Evolutionary conservation across 768 basidiomycete genomes (phyloP).

Genomic region (Pleurotus djamor): DNA sequence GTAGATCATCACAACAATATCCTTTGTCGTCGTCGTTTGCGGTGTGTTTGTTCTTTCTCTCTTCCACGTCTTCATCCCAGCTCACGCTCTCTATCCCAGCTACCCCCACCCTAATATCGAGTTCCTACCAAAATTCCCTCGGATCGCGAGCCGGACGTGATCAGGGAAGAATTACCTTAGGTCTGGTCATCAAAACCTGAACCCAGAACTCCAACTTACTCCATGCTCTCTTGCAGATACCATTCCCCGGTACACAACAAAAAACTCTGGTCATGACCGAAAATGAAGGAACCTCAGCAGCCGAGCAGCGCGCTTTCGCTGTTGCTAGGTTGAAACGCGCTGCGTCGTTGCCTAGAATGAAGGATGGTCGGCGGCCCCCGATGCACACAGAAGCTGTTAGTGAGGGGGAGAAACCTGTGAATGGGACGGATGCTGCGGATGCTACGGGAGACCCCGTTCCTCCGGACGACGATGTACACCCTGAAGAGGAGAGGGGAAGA

Average conservation of each 20-base stretch:
- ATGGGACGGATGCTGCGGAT: constrained; percentile 33
- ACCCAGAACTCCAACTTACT: not conserved
- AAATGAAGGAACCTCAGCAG: constrained; percentile 44
- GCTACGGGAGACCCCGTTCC: constrained; percentile 24
- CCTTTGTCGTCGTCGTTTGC: constrained; percentile 7
- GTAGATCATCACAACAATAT: constrained; percentile 2
- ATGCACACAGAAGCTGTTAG: constrained; percentile 84
- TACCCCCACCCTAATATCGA: not conserved
- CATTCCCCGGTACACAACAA: constrained; percentile 2
- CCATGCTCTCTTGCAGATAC: constrained; percentile 4
- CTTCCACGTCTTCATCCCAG: not conserved
- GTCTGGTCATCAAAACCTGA: constrained; percentile 4
- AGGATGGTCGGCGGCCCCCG: constrained; percentile 84
- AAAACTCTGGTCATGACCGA: constrained; percentile 32
- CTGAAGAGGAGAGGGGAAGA: constrained; percentile 8
- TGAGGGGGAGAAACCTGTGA: constrained; percentile 65
- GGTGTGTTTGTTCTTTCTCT: not conserved
- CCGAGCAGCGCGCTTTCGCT: constrained; percentile 82
- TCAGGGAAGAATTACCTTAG: constrained; percentile 8
- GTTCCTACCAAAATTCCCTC: not conserved
- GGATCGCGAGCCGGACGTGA: constrained; percentile 9
- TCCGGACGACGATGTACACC: constrained; percentile 8
- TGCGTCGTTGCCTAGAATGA: constrained; percentile 88
- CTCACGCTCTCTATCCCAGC: not conserved
- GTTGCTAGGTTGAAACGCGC: constrained; percentile 91